Conservation (phyloP, 1,139 yeast genomes). For the Pichia cactophila region DNA sequence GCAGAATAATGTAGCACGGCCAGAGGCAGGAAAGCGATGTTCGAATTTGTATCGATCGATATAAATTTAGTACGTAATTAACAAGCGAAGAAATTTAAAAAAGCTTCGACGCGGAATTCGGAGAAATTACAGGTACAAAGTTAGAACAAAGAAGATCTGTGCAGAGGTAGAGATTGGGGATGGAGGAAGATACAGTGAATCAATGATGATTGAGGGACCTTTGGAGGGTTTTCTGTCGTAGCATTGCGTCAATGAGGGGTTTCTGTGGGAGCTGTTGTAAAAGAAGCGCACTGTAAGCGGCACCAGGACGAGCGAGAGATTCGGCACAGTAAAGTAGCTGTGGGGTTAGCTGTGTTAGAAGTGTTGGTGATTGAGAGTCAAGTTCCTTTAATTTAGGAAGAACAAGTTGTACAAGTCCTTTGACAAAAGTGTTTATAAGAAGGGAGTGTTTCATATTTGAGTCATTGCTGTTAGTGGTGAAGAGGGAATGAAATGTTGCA, state of each 20-base stretch:
- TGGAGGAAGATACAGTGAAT: not conserved
- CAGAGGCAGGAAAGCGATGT: not conserved
- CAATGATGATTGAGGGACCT: not conserved
- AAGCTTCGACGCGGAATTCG: not conserved
- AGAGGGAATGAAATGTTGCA: slow-evolving; percentile 57
- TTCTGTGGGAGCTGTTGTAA: not conserved
- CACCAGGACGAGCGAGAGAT: slow-evolving; percentile 62
- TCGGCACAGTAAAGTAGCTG: slow-evolving; percentile 74
- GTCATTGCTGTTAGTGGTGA: slow-evolving; percentile 32
- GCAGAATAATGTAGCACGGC: not conserved
- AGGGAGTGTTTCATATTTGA: slow-evolving; percentile 1
- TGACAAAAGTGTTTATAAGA: slow-evolving; percentile 38
- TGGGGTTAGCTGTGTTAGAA: slow-evolving; percentile 42
- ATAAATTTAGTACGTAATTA: no score
- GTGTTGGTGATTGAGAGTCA: not conserved
- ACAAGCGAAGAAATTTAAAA: not conserved
- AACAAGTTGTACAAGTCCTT: slow-evolving; percentile 54
- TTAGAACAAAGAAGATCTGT: not conserved
- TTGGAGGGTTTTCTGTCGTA: slow-evolving; percentile 1
- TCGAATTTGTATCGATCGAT: not conserved
- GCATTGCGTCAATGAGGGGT: not conserved
- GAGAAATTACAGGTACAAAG: no score
- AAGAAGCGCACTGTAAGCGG: slow-evolving; percentile 34
- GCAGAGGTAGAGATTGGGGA: not conserved
- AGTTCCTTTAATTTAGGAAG: slow-evolving; percentile 35